phyloP scores from a whole-genome alignment of 1,284 basidiomycete genomes.

The Sporisorium graminicola region DNA sequence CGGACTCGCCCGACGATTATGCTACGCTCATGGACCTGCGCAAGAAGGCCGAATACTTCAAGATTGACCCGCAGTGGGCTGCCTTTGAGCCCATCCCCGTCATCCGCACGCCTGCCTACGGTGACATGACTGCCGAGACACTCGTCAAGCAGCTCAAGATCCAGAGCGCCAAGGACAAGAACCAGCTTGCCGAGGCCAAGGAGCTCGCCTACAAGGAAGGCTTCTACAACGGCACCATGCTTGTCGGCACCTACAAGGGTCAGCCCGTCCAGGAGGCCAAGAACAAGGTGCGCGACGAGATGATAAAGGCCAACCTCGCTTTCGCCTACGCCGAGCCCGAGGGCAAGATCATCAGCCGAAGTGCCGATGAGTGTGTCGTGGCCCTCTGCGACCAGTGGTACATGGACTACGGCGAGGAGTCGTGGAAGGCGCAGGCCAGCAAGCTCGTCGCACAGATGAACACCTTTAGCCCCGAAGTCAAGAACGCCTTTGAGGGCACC shows the following conservation, averaged over 20 bases:
- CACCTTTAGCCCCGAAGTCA: slow-evolving; percentile 87
- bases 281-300: slow-evolving; percentile 83
- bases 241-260: slow-evolving; percentile 89
- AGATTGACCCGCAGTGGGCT: slow-evolving; percentile 91
- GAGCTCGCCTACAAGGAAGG: slow-evolving; percentile 99
- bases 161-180: slow-evolving; percentile 88
- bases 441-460: slow-evolving; percentile 89
- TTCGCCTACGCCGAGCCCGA: slow-evolving; percentile 97
- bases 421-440: slow-evolving; percentile 88
- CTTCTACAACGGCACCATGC: slow-evolving; percentile 93
- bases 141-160: slow-evolving; percentile 93
- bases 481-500: slow-evolving; percentile 90
- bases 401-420: slow-evolving; percentile 92
- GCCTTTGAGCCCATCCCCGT: slow-evolving; percentile 88
- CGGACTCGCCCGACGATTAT: slow-evolving; percentile 98
- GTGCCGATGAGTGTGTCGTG: slow-evolving; percentile 95
- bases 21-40: slow-evolving; percentile 89
- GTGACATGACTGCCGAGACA: slow-evolving; percentile 89
- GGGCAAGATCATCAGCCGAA: slow-evolving; percentile 87
- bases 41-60: slow-evolving; percentile 98
- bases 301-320: slow-evolving; percentile 84
- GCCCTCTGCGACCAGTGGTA: slow-evolving; percentile 99
- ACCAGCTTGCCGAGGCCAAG: slow-evolving; percentile 92
- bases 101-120: slow-evolving; percentile 88
- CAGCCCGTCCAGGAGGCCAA: slow-evolving; percentile 90